Conservation (phyloP, 805 yeast species). For the Metschnikowia picachoensis region DNA sequence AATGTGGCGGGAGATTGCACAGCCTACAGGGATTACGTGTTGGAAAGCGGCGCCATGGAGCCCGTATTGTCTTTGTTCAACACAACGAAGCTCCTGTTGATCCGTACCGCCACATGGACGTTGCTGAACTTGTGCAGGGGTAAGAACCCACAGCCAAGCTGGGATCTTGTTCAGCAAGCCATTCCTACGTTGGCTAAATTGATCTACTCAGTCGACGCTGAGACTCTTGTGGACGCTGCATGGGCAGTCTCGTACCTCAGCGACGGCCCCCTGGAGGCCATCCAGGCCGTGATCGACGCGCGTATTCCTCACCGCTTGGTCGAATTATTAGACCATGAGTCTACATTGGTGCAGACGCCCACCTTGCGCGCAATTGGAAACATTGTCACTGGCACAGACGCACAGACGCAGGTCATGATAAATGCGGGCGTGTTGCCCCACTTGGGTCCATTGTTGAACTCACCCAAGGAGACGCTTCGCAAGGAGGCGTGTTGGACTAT, state of each 20-base stretch:
- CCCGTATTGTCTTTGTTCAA: conserved; percentile 79
- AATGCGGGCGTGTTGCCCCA: conserved; percentile 91
- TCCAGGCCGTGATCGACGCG: conserved; percentile 95
- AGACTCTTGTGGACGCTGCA: conserved; percentile 94
- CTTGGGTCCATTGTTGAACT: conserved; percentile 69
- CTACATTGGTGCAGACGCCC: conserved; percentile 90
- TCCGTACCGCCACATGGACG: conserved; percentile 98
- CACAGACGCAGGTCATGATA: conserved; percentile 92
- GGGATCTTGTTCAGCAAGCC: conserved; percentile 82
- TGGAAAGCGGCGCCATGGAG: conserved; percentile 80
- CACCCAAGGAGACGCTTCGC: conserved; percentile 86
- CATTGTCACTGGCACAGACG: conserved; percentile 94
- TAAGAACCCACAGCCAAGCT: conserved; percentile 92
- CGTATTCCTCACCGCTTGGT: conserved; percentile 93
- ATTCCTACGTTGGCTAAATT: conserved; percentile 89
- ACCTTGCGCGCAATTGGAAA: conserved; percentile 97
- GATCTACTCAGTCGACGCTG: conserved; percentile 86
- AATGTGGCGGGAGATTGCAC: conserved; percentile 98
- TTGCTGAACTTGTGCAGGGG: conserved; percentile 95
- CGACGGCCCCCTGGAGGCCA: conserved; percentile 90
- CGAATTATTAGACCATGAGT: conserved; percentile 79
- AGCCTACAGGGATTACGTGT: conserved; percentile 82
- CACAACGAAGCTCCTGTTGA: conserved; percentile 79
- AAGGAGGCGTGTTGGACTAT: conserved; percentile 99
- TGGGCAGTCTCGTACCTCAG: conserved; percentile 97